Percentiles rank a stretch among this genome's conserved stretches.
These are phyloP conservation scores for Trichophyton mentagrophytes DNA, from an alignment of 2,329 filamentous ascomycete genomes.

Conservation along the genomic window DNA sequence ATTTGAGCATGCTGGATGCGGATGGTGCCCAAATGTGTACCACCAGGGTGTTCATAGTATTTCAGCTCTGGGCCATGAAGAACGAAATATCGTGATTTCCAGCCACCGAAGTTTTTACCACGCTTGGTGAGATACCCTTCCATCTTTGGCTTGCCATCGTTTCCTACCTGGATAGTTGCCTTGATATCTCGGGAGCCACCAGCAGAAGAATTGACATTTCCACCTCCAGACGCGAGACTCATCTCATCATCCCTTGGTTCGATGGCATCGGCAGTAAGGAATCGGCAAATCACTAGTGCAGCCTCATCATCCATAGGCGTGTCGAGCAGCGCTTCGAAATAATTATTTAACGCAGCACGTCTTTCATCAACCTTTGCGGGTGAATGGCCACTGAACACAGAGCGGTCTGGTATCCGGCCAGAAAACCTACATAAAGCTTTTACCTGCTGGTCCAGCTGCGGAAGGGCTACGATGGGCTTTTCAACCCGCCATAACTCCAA, in stretches of 20 bases:
- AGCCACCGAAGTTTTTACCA: constrained; percentile 97
- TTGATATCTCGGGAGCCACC: constrained; percentile 11
- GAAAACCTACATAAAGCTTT: constrained; percentile 61
- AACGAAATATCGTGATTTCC: constrained; percentile 74
- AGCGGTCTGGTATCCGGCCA: constrained; percentile 61
- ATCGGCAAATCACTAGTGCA: constrained; percentile 72
- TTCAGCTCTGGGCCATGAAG: constrained; percentile 60
- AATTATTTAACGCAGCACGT: constrained; percentile 64
- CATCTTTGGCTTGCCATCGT: constrained; percentile 56
- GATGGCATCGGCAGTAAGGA: constrained; percentile 58
- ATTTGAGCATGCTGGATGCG: constrained; percentile 86
- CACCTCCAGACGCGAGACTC: constrained; percentile 33
- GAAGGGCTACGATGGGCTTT: constrained; percentile 72
- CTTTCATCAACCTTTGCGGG: constrained; percentile 87
- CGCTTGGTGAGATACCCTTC: constrained; percentile 91
- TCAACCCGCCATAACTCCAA: constrained; percentile 87
- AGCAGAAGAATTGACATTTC: constrained; percentile 14
- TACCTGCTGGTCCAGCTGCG: constrained; percentile 68
- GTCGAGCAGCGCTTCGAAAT: constrained; percentile 75
- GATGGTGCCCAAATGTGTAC: constrained; percentile 82
- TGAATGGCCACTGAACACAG: constrained; percentile 80
- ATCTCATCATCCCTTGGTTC: constrained; percentile 42
- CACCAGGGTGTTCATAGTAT: constrained; percentile 86
- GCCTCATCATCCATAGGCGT: constrained; percentile 65
- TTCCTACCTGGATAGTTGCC: constrained; percentile 33